Percentiles rank a stretch among this genome's conserved stretches.
These are phyloP conservation scores for Moringa oleifera DNA, from an alignment of 345 rosid genomes.

Conservation along the genomic window DNA sequence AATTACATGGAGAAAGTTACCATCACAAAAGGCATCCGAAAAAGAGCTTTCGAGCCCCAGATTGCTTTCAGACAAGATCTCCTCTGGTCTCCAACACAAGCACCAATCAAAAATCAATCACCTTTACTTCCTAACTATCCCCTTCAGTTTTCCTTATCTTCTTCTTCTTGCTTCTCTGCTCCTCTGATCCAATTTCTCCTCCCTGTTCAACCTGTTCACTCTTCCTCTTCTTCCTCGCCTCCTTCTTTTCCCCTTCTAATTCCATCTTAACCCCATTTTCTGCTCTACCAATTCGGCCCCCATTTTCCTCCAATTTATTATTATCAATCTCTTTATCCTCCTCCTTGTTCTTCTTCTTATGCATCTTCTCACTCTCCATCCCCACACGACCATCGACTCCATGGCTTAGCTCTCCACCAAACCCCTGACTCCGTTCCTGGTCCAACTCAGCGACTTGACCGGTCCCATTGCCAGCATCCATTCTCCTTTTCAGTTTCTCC, in stretches of 20 bases:
- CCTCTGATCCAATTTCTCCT: slow-evolving; percentile 20
- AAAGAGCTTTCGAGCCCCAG: background rate
- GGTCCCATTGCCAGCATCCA: slow-evolving; percentile 2
- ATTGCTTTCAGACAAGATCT: slow-evolving; percentile 7
- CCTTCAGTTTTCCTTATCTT: slow-evolving; percentile 21
- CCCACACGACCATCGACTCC: background rate
- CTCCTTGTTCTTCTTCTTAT: slow-evolving; percentile 9
- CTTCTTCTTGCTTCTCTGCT: slow-evolving; percentile 36
- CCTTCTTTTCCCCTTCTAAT: slow-evolving; percentile 1
- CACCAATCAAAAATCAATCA: background rate
- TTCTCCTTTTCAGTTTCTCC: slow-evolving; percentile 6
- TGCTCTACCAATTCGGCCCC: slow-evolving; percentile 4
- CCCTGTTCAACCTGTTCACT: slow-evolving; percentile 19
- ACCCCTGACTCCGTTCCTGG: background rate
- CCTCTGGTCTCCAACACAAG: background rate
- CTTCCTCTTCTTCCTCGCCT: slow-evolving; percentile 25
- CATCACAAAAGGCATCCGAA: background rate
- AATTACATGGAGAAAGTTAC: background rate
- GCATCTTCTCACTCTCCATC: slow-evolving; percentile 5
- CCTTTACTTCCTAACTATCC: background rate
- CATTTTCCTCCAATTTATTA: background rate
- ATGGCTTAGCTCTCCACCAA: background rate
- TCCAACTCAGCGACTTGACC: slow-evolving; percentile 4
- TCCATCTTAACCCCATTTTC: background rate
- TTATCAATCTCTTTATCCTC: slow-evolving; percentile 7